phyloP scores from a whole-genome alignment of 2,329 filamentous ascomycete species.

The Chaetothyriales sp. region DNA sequence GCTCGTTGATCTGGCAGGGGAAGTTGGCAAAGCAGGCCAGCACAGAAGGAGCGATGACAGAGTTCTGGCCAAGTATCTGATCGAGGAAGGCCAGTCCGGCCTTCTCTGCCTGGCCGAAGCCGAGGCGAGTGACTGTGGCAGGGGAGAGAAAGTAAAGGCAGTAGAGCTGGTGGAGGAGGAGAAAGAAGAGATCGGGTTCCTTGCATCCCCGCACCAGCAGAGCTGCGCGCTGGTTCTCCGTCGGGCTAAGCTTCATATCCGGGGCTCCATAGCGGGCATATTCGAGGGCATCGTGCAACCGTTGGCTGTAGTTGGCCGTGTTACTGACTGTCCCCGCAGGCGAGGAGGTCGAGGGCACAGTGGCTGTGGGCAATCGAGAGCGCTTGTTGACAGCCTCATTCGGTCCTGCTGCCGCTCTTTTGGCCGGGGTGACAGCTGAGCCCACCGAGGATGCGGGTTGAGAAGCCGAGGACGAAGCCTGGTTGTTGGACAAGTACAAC shows the following conservation, averaged over 20 bases:
- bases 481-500: background rate
- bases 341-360: background rate
- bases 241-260: background rate
- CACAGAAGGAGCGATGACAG: background rate
- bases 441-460: background rate
- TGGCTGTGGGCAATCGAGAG: background rate
- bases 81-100: background rate
- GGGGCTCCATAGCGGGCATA: no score
- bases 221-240: conserved; percentile 29
- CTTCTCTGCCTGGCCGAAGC: background rate
- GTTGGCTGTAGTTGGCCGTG: background rate
- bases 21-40: background rate
- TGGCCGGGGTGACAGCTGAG: background rate
- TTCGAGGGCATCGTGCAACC: background rate
- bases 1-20: background rate
- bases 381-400: background rate
- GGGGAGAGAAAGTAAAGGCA: background rate
- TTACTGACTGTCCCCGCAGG: background rate
- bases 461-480: background rate
- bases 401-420: background rate
- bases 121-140: background rate
- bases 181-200: conserved; percentile 44
- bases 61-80: background rate
- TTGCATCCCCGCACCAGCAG: conserved; percentile 43
- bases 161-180: conserved; percentile 27